Conservation (phyloP, 805 yeast species). For the Metschnikowia rubicola region DNA sequence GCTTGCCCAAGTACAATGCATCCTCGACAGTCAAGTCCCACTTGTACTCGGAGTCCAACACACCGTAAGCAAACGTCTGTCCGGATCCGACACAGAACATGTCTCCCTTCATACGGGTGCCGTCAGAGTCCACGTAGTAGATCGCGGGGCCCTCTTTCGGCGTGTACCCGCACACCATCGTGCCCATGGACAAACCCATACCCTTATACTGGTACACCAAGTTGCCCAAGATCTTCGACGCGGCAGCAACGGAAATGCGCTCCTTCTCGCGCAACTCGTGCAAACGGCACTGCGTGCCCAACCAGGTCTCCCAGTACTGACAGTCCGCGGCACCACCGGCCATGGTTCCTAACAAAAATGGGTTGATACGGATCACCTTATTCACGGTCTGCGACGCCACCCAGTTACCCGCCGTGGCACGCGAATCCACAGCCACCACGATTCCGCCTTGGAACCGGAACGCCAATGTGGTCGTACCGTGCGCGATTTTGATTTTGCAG, state of each 20-base stretch:
- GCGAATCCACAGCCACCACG: constrained; percentile 92
- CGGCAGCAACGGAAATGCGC: constrained; percentile 94
- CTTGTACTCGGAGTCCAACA: constrained; percentile 82
- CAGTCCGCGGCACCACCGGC: constrained; percentile 99
- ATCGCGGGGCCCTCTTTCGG: constrained; percentile 93
- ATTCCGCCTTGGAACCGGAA: constrained; percentile 96
- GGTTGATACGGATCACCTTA: constrained; percentile 95
- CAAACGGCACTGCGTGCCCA: constrained; percentile 92
- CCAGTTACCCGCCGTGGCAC: constrained; percentile 98
- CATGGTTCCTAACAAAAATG: constrained; percentile 92
- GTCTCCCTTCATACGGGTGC: constrained; percentile 92
- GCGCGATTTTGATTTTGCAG: constrained; percentile 93
- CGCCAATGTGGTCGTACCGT: constrained; percentile 98
- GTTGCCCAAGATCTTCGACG: constrained; percentile 88
- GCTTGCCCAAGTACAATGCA: constrained; percentile 88
- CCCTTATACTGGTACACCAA: constrained; percentile 93
- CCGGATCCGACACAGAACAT: constrained; percentile 98
- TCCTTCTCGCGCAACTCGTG: constrained; percentile 94
- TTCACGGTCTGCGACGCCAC: constrained; percentile 97
- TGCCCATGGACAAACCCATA: constrained; percentile 98
- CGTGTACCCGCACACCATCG: constrained; percentile 97
- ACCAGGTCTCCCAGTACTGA: constrained; percentile 99
- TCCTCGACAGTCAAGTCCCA: constrained; percentile 94
- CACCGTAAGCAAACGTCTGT: constrained; percentile 99
- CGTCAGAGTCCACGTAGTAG: constrained; percentile 95